phyloP scores from a whole-genome alignment of 2,329 filamentous ascomycete species.

The Fusarium xyrophilum region DNA sequence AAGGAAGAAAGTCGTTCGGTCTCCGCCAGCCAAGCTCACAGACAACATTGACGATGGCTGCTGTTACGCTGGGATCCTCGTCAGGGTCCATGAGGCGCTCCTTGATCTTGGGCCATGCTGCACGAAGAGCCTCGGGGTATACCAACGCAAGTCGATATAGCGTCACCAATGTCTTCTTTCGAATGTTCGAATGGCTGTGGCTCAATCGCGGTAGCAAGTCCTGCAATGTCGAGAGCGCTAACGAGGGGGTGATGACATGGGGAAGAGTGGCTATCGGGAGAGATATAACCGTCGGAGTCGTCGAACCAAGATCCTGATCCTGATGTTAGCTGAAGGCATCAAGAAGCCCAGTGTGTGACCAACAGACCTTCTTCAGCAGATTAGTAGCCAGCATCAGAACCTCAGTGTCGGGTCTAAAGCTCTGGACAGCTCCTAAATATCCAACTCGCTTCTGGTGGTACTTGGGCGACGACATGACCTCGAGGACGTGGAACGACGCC shows the following conservation, averaged over 20 bases:
- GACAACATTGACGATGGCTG: constrained; percentile 94
- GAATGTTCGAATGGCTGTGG: constrained; percentile 83
- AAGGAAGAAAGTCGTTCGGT: constrained; percentile 89
- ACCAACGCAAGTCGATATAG: constrained; percentile 92
- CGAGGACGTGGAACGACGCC: constrained; percentile 97
- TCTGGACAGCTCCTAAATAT: constrained; percentile 94
- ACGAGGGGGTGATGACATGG: constrained; percentile 89
- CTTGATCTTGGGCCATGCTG: constrained; percentile 97
- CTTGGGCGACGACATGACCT: constrained; percentile 97
- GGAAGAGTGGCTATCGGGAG: constrained; percentile 90
- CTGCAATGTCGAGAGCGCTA: constrained; percentile 86
- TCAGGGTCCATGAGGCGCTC: constrained; percentile 88
- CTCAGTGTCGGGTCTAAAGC: constrained; percentile 93
- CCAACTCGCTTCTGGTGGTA: constrained; percentile 95
- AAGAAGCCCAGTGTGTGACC: background rate
- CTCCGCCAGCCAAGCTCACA: constrained; percentile 95
- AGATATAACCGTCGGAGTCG: constrained; percentile 77
- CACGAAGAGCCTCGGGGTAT: constrained; percentile 91
- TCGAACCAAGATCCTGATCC: constrained; percentile 70
- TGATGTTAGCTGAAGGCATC: background rate
- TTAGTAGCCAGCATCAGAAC: constrained; percentile 98
- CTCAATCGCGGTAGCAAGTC: constrained; percentile 86
- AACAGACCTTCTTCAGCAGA: constrained; percentile 82
- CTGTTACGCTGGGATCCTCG: constrained; percentile 92
- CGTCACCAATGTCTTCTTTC: constrained; percentile 96